A percentile compares a stretch with the other conserved stretches of the same genome.
phyloP scores from a whole-genome alignment of 2,329 filamentous ascomycete genomes.

The Metarhizium robertsii region DNA sequence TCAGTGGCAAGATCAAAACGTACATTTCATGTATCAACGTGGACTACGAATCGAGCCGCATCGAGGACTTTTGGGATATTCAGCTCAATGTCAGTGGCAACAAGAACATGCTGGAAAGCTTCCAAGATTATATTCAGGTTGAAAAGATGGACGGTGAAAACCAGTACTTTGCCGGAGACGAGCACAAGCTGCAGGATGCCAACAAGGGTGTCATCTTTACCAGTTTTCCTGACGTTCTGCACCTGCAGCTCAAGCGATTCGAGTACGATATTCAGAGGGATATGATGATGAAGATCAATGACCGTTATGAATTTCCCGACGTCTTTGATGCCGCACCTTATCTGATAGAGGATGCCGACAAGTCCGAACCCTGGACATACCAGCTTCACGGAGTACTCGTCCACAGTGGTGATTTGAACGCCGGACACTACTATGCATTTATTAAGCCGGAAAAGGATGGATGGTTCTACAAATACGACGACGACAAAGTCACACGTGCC shows the following conservation, averaged over 20 bases:
- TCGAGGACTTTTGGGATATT: conserved; percentile 98
- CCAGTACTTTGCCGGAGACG: conserved; percentile 88
- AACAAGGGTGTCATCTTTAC: conserved; percentile 98
- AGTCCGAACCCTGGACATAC: conserved; percentile 82
- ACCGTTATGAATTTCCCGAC: conserved; percentile 83
- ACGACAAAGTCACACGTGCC: conserved; percentile 92
- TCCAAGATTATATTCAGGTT: conserved; percentile 91
- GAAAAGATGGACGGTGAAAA: conserved; percentile 97
- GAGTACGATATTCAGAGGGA: conserved; percentile 95
- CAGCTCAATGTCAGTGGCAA: conserved; percentile 95
- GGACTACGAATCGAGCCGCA: conserved; percentile 87
- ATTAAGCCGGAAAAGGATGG: conserved; percentile 89
- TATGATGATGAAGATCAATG: conserved; percentile 98
- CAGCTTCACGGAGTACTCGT: conserved; percentile 92
- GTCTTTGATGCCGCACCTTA: conserved; percentile 78
- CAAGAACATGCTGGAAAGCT: conserved; percentile 86
- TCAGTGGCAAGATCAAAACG: conserved; percentile 96
- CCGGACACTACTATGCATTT: conserved; percentile 97
- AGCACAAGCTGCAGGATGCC: conserved; percentile 88
- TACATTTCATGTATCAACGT: conserved; percentile 99
- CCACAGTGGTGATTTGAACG: conserved; percentile 92
- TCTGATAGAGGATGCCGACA: conserved; percentile 76
- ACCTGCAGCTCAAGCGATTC: conserved; percentile 93
- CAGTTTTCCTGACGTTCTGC: conserved; percentile 85
- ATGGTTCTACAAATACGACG: conserved; percentile 94